Conservation (phyloP, 148 eudicot species). For the Arbutus unedo region DNA sequence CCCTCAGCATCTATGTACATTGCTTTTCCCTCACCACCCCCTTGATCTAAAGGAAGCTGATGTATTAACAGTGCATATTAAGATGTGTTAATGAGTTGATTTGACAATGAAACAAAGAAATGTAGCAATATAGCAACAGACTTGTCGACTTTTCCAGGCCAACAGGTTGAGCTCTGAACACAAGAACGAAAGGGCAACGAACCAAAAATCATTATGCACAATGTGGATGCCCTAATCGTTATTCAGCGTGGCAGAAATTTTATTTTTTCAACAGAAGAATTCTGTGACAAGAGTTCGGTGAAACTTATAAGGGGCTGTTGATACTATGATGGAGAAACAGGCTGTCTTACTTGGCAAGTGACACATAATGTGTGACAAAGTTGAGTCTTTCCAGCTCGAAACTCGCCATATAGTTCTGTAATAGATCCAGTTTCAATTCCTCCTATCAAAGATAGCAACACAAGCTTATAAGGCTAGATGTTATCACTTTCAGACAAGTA, state of each 20-base stretch:
- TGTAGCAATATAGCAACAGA: background rate
- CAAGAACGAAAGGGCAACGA: background rate
- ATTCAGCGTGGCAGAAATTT: background rate
- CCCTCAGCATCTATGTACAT: slow-evolving; percentile 99
- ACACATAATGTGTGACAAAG: slow-evolving; percentile 95
- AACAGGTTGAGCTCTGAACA: background rate
- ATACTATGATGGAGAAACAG: background rate
- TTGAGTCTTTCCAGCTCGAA: slow-evolving; percentile 96
- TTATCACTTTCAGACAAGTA: slow-evolving; percentile 8
- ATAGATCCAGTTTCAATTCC: slow-evolving; percentile 96
- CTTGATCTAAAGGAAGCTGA: slow-evolving; percentile 96
- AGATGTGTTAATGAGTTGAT: background rate
- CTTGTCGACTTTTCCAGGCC: background rate
- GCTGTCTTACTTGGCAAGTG: slow-evolving; percentile 76
- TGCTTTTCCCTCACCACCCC: slow-evolving; percentile 99
- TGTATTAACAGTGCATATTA: background rate
- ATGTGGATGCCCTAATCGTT: background rate
- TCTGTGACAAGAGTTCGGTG: background rate
- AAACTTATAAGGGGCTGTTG: background rate
- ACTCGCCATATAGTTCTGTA: slow-evolving; percentile 96
- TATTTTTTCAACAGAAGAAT: background rate
- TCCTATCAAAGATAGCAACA: slow-evolving; percentile 40
- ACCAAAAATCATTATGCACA: background rate
- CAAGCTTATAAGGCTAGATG: slow-evolving; percentile 9
- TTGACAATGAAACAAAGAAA: slow-evolving; percentile 9